A percentile compares a stretch with the other conserved stretches of the same genome.
Evolutionary conservation across 768 basidiomycete genomes (phyloP).

Genomic region (Termitomyces sp.): DNA sequence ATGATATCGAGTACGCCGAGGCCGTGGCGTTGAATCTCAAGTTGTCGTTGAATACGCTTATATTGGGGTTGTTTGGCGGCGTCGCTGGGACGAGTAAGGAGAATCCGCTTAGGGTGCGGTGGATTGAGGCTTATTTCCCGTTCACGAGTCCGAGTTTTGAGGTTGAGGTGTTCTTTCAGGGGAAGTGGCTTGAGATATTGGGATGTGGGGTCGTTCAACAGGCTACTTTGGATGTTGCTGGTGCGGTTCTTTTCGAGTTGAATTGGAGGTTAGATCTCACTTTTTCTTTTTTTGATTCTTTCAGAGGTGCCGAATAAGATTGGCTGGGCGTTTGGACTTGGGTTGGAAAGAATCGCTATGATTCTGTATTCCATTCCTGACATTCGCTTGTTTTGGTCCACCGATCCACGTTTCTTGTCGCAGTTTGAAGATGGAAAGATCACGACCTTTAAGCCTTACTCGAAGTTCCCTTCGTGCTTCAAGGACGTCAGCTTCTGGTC

Average conservation of each 20-base stretch:
- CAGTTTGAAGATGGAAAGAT: conserved; percentile 83
- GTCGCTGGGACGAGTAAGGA: conserved; percentile 44
- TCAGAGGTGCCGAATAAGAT: conserved; percentile 78
- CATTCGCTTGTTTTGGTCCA: conserved; percentile 97
- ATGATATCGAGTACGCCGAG: conserved; percentile 71
- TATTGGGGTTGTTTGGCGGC: conserved; percentile 78
- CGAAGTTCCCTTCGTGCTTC: conserved; percentile 88
- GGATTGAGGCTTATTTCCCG: conserved; percentile 98
- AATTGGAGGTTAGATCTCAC: neutral
- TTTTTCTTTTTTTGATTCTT: too few relatives aligned
- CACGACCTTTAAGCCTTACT: conserved; percentile 84
- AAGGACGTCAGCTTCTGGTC: conserved; percentile 97
- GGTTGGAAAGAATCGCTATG: conserved; percentile 97
- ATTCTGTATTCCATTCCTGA: conserved; percentile 95
- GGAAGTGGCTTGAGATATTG: conserved; percentile 95
- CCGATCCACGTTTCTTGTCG: conserved; percentile 78
- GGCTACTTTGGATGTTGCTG: conserved; percentile 81
- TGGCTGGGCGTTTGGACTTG: conserved; percentile 98
- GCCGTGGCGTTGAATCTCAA: conserved; percentile 85
- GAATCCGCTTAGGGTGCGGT: conserved; percentile 83
- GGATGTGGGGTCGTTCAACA: conserved; percentile 92
- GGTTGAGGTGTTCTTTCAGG: conserved; percentile 94
- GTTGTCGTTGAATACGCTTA: conserved; percentile 81
- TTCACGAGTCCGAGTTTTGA: conserved; percentile 98
- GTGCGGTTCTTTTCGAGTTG: conserved; percentile 42